Conservation (phyloP, 2,329 filamentous ascomycete genomes). For the Sporothrix protearum region DNA sequence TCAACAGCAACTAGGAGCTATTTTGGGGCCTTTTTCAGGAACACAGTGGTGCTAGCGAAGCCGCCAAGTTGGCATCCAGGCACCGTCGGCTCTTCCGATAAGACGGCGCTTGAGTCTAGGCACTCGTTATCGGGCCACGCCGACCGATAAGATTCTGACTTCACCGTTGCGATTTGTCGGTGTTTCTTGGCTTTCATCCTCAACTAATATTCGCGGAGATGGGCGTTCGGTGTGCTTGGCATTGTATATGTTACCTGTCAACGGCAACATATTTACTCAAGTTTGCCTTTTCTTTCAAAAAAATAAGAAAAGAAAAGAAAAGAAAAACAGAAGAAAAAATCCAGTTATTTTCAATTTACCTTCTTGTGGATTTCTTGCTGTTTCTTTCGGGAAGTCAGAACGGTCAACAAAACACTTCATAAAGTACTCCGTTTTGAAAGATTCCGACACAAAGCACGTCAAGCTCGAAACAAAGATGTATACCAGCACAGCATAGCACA, state of each 20-base stretch:
- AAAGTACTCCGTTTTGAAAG: not conserved
- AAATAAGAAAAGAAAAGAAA: too few species aligned
- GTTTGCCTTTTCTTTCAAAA: too few species aligned
- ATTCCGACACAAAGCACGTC: not conserved
- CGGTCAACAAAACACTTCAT: too few species aligned
- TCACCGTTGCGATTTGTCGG: not conserved
- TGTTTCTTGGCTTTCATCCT: not conserved
- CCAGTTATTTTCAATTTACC: too few species aligned
- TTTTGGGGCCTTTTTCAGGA: not conserved
- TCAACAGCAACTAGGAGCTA: not conserved
- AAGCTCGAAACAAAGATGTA: not conserved
- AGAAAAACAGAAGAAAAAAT: too few species aligned
- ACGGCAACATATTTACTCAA: too few species aligned
- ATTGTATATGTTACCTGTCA: not conserved
- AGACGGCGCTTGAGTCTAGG: not conserved
- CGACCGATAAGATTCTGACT: not conserved
- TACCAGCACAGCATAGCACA: not conserved
- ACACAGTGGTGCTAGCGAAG: not conserved
- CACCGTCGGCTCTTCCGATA: conserved; percentile 17
- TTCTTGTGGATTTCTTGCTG: too few species aligned
- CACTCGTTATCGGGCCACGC: not conserved
- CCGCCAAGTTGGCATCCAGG: not conserved
- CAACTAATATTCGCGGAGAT: not conserved
- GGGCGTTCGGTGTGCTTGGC: not conserved
- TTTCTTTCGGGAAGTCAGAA: too few species aligned